Percentiles rank a stretch among this genome's conserved stretches.
Conservation (phyloP, 306 rosid species). For the Vachellia collinsii region DNA sequence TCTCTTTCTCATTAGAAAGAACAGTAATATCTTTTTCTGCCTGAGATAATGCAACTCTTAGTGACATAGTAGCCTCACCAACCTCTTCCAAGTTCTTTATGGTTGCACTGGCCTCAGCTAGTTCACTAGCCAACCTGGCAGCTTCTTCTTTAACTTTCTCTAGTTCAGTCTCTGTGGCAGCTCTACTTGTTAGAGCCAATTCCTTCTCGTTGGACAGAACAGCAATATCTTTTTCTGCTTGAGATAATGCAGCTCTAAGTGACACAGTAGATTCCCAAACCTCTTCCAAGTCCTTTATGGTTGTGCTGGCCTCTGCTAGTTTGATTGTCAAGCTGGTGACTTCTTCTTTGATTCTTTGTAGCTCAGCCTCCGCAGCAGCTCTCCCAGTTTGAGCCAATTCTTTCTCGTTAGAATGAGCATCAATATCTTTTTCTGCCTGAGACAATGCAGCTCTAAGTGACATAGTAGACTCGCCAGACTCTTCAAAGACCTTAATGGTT, state of each 20-base stretch:
- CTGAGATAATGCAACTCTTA: neutral
- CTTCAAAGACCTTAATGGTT: neutral
- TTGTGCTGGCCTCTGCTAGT: neutral
- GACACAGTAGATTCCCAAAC: no score
- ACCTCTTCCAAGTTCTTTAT: no score
- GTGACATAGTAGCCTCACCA: neutral
- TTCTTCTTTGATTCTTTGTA: conserved; percentile 12
- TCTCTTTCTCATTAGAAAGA: neutral
- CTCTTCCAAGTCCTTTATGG: no score
- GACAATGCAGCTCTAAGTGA: neutral
- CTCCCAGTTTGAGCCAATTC: neutral
- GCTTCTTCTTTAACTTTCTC: no score
- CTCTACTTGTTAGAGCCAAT: no score
- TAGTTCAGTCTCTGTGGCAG: no score
- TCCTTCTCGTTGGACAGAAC: no score
- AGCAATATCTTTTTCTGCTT: no score
- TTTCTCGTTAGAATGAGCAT: neutral
- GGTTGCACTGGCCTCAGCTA: no score
- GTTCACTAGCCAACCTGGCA: no score
- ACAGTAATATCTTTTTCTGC: neutral
- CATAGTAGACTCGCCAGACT: neutral
- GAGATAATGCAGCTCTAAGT: no score
- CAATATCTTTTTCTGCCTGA: conserved; percentile 10
- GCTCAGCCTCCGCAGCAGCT: conserved; percentile 10
- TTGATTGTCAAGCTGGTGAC: neutral